Conservation (phyloP, 2,329 filamentous ascomycete species). For the Diaporthe citri region DNA sequence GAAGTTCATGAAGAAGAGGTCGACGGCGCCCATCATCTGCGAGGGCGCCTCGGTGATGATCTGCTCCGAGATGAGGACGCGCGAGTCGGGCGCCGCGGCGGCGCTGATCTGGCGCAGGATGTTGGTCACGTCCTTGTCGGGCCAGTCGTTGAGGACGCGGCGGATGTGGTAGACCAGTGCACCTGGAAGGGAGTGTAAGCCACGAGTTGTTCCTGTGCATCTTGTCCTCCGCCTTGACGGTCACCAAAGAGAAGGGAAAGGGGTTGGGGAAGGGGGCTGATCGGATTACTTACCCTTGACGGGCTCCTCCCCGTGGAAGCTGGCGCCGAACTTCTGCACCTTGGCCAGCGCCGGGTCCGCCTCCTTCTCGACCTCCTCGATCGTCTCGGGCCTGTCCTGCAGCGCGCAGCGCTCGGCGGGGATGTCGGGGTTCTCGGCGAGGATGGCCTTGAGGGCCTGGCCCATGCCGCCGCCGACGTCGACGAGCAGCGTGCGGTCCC, state of each 20-base stretch:
- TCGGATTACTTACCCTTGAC: constrained; percentile 43
- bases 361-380: constrained; percentile 36
- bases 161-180: constrained; percentile 47
- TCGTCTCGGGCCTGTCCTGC: constrained; percentile 43
- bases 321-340: constrained; percentile 46
- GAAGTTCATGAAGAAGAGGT: constrained; percentile 45
- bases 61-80: constrained; percentile 45
- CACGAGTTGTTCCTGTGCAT: background rate
- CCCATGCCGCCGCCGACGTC: constrained; percentile 44
- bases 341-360: constrained; percentile 28
- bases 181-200: constrained; percentile 36
- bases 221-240: background rate
- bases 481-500: constrained; percentile 37
- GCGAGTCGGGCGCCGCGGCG: constrained; percentile 42
- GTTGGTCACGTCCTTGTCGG: constrained; percentile 42
- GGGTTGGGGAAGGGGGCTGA: too few species aligned
- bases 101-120: constrained; percentile 43
- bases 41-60: constrained; percentile 41
- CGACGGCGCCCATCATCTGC: constrained; percentile 43
- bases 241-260: background rate
- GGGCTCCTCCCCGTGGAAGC: constrained; percentile 47
- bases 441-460: constrained; percentile 41
- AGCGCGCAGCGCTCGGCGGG: constrained; percentile 44
- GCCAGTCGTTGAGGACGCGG: constrained; percentile 48
- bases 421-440: constrained; percentile 40